Base-by-base conservation (phyloP, 2,329 filamentous ascomycete species). In the Scedosporium aurantiacum region DNA sequence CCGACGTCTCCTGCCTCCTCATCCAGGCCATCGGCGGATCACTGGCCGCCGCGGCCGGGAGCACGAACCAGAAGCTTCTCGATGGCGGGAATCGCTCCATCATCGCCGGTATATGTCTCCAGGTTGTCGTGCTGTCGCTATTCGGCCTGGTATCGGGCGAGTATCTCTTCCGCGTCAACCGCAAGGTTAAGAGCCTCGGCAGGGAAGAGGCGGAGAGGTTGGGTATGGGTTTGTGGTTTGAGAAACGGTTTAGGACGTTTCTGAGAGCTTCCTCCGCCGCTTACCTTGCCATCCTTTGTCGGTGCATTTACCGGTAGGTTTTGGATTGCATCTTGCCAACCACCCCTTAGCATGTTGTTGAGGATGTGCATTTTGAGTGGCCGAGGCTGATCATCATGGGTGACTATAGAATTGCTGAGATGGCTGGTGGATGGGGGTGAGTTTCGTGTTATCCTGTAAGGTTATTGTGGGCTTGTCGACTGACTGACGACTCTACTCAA, bases 371-470 rank as follows among this genome's bases (percentile, higher is more conserved):
- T 37, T 12, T 37, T 14, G 32, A 37, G n/a, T 47, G n/a, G 43
- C 43, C 18, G 41, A n/a, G 5, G 18, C 5, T 2, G 45, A 37
- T 55, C 16, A 55, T 23, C 7, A 4, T 54, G 12, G 12, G 4
- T 45, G 28, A 16, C 28, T 21, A 25, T 60, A 83, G 82, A 66
- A 81, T 86, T 60, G 80, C 79, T 1, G 84, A 87, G 69, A 85
- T 87, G 82, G 79, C 80, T 1, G 81, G 82, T 27, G 84, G 84
- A 21, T 87, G 83, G 83, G 81, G 80, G 58, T 60, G 43, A 41
- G 58, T 58, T 25, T 18, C 14, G 1, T 57, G 25, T n/a, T 57
- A 27, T 32, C 18, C 43, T 21, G 23, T 23, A 45, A 16, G 18
- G 5, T 32, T 25, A 1, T 28, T 6, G n/a, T 10, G 21, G 5